Base-by-base conservation (phyloP, 192 early-diverging fungal species). In the Entophlyctis helioformis region DNA sequence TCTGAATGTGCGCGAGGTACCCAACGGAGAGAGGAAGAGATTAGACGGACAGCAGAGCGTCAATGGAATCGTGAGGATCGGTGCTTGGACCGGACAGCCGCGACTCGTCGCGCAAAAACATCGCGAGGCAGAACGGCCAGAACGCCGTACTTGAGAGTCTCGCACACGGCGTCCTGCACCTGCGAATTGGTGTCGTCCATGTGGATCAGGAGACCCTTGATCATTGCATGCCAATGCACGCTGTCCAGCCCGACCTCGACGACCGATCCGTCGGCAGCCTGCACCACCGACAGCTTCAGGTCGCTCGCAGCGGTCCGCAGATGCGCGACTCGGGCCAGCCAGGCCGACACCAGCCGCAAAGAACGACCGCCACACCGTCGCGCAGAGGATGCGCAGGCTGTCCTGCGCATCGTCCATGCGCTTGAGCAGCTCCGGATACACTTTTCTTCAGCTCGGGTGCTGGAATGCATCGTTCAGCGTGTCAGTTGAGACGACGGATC, bases 371-470 rank as follows among this genome's bases (percentile, higher is more conserved):
- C 52, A 51, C 4, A 32, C 44, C 3, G 16, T 7, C 9, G 64
- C 52, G 13, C 60, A 48, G 20, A 35, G 23, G 11, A 76, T 53
- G 10, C 76, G 66, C 3, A 78, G 38, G 2, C 43, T 38, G 43
- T 78, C 76, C 5, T 56, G 46, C 5, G 76, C 66, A 50, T 78
- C 76, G 51, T 78, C 76, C 18, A 78, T 29, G 1, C 76, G 59
- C 44, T 78, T 78, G 20, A 72, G 35, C 10, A 75, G 48, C 39
- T 78, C 76, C 9, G 56, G 67, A 46, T 76, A 78, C 9, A 76
- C 28, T 2, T 39, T n/a, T 60, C 40, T 76, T 76, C 47, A 66
- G 52, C 12, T 41, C 34, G 20, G 41, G 33, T 1, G 59, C 64
- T 62, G 55, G 28, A 19, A 34, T 44, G 13, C 21, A 15, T 20